Evolutionary conservation across 1,284 basidiomycete species (phyloP).

Genomic region (Puccinia polysora): DNA sequence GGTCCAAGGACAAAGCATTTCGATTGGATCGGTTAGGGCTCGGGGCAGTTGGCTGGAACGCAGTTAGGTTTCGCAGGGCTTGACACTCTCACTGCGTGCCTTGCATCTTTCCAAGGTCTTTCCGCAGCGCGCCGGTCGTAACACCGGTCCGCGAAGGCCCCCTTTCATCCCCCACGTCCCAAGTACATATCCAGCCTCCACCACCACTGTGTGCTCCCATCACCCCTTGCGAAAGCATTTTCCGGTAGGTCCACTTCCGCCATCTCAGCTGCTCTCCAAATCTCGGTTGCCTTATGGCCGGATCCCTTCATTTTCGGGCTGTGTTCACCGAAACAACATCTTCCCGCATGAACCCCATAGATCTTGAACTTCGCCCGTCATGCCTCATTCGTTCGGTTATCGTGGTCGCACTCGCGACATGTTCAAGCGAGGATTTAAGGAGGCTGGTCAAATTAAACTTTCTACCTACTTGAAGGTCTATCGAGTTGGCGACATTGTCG

Average conservation of each 20-base stretch:
- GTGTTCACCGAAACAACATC: background rate
- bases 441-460: constrained; percentile 64
- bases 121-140: no score
- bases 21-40: constrained; percentile 5
- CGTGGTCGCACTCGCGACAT: constrained; percentile 99
- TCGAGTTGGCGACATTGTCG: constrained; percentile 96
- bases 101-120: no score
- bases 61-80: constrained; percentile 14
- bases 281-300: no score
- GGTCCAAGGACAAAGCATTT: background rate
- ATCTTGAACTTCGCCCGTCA: constrained; percentile 62
- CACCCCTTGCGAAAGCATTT: background rate
- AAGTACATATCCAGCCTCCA: no score
- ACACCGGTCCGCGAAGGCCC: no score
- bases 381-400: constrained; percentile 99
- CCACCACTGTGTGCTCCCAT: background rate
- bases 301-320: background rate
- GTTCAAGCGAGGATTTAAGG: constrained; percentile 96
- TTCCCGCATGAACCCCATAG: background rate
- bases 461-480: constrained; percentile 91
- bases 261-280: background rate
- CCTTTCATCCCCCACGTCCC: no score
- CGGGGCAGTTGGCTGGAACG: background rate
- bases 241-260: background rate
- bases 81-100: constrained; percentile 1